Conservation (phyloP, 768 basidiomycete species). For the Megacollybia marginata region DNA sequence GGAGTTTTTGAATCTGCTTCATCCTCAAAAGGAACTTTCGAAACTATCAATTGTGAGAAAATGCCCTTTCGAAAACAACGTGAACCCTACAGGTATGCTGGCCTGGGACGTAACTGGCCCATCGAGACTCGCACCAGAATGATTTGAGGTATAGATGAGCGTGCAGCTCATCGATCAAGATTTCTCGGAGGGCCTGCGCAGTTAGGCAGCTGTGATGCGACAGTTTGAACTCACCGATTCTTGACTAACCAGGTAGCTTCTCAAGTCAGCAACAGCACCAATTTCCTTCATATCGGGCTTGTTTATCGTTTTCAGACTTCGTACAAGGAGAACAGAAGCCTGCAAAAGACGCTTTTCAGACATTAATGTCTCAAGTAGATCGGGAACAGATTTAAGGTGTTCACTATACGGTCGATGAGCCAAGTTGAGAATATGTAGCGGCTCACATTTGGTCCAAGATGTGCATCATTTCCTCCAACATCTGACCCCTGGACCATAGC, state of each 20-base stretch:
- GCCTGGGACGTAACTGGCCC: conserved; percentile 76
- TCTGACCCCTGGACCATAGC: conserved; percentile 83
- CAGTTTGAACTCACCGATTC: conserved; percentile 54
- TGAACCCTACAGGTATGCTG: conserved; percentile 64
- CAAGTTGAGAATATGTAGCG: conserved; percentile 3
- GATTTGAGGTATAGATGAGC: conserved; percentile 96
- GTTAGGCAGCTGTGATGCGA: neutral
- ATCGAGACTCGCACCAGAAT: conserved; percentile 92
- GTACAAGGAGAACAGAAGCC: conserved; percentile 79
- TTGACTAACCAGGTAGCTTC: conserved; percentile 77
- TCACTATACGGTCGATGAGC: conserved; percentile 48
- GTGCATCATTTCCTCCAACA: conserved; percentile 91
- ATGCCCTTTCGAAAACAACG: neutral
- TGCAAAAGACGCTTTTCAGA: conserved; percentile 91
- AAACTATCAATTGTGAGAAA: conserved; percentile 34
- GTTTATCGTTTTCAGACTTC: conserved; percentile 85
- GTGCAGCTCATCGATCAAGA: conserved; percentile 91
- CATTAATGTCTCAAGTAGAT: conserved; percentile 87
- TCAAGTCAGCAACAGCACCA: conserved; percentile 86
- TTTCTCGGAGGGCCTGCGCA: conserved; percentile 78
- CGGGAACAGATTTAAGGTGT: conserved; percentile 83
- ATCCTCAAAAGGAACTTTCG: conserved; percentile 57
- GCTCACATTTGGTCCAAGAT: conserved; percentile 91
- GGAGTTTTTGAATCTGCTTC: conserved; percentile 26
- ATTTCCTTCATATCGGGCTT: conserved; percentile 92